A percentile compares a stretch with the other conserved stretches of the same genome.
Conservation (phyloP, 164 flowering plant genomes). For the Vitis rupestris region DNA sequence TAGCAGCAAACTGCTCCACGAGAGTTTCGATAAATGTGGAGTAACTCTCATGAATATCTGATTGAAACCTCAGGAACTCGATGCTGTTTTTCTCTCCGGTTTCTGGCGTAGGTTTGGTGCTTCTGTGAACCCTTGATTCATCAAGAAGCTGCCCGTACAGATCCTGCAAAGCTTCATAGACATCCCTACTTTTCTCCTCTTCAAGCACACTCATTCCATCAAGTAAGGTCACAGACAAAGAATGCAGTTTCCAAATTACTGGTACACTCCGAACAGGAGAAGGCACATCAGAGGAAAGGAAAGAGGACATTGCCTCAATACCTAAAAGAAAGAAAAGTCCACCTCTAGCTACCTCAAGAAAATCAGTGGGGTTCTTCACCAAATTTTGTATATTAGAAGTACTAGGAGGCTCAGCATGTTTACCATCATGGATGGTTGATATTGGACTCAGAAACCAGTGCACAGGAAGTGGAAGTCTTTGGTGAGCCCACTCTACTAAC, state of each 20-base stretch:
- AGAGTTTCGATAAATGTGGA: constrained; percentile 70
- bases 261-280: constrained; percentile 56
- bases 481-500: constrained; percentile 73
- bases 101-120: constrained; percentile 12
- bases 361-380: constrained; percentile 22
- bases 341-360: constrained; percentile 51
- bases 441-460: constrained; percentile 94
- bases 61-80: constrained; percentile 57
- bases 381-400: constrained; percentile 9
- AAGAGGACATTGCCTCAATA: constrained; percentile 60
- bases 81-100: constrained; percentile 10
- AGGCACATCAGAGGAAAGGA: constrained; percentile 24
- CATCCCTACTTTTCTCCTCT: constrained; percentile 66
- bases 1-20: constrained; percentile 81
- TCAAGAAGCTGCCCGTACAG: constrained; percentile 65
- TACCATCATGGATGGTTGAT: constrained; percentile 33
- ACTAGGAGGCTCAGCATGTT: constrained; percentile 14
- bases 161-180: constrained; percentile 63
- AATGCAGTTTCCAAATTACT: constrained; percentile 86
- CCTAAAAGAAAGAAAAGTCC: constrained; percentile 86
- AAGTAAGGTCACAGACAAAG: constrained; percentile 64
- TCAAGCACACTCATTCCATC: constrained; percentile 69
- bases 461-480: constrained; percentile 86
- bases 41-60: constrained; percentile 80
- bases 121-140: constrained; percentile 21